Base-by-base conservation (phyloP, 1,139 yeast genomes). In the Lodderomyces pseudojiufengensis region DNA sequence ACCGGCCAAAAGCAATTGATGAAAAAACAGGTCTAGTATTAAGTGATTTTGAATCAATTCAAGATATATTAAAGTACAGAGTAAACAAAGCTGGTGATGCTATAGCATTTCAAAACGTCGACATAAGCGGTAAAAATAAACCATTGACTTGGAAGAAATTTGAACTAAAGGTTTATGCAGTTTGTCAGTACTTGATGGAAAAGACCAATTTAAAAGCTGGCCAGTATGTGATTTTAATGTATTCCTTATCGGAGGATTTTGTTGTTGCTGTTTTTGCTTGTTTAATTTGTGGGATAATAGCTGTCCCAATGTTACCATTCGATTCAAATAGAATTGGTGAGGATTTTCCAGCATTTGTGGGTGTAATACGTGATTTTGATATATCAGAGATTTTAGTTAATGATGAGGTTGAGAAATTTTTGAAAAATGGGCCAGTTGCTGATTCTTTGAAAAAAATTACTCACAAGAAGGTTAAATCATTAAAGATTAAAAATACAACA, bases 201-300 rank as follows among this genome's bases (percentile, higher is more conserved):
- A 77, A 78, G 48, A 66, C 71, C 0, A 60, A 65, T 2, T 54
- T 86, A 32, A 68, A 60, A 35, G 71, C 85, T 0, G 95, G 95
- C 0, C 84, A 82, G 40, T 69, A 73, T 44, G 90, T 86, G 5
- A 71, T 90, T 4, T 64, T 92, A 46, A 84, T 88, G 84, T 87
- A 85, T 53, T 83, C 95, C 0, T 76, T 92, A 36, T 80, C 92
- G 1, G 96, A 90, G 42, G 97, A 92, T 44, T 92, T 78, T 54
- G 78, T 84, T 6, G 78, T 86, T 29, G 87, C 95, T 1, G 69
- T 88, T 0, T 80, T 80, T 56, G 97, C 98, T 0, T 92, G 97
- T 55, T 73, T 92, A 54, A 61, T 83, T 43, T 74, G 90, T 43
- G 96, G 97, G 1, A 66, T 88, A 3, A 72, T 84, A 6, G 83